Base-by-base conservation (phyloP, 2,329 filamentous ascomycete genomes). In the Dothideomycetidae sp. region DNA sequence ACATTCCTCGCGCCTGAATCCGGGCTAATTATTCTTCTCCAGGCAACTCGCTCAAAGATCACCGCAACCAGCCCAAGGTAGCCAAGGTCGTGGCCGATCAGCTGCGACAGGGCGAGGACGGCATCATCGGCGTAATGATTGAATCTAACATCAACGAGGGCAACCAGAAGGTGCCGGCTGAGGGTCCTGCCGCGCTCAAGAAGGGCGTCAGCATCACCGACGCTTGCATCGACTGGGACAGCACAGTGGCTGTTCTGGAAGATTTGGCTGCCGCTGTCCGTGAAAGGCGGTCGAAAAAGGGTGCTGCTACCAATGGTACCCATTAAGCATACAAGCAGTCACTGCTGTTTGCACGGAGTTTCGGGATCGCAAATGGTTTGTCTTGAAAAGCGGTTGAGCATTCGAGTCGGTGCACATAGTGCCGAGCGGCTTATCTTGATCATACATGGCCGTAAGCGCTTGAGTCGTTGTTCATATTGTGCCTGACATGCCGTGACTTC, bases 31-130 rank as follows among this genome's bases (percentile, higher is more conserved):
- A 57, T 33, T n/a, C 10, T 3, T 15, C 10, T 18, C 1, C 41
- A 85, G 81, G 90, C 40, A 98, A 98, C 68, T 96, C 88, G 13
- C 83, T 81, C 61, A 98, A 98, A 68, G 77, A 96, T 67, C 88
- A 96, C 68, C 78, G 81, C 53, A 98, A 98, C 64, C 88, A 98
- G 66, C 90, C 90, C 52, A 80, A 88, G 63, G 88, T 96, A 31
- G 85, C 88, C 46, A 73, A 80, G 57, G 70, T 69, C 36, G 67
- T 98, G 43, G 79, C 72, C 19, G 82, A 93, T 38, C 88, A 98
- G 66, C 70, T 98, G 46, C 76, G 80, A 36, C 77, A 80, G 46
- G 88, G 88, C 42, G 83, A 98, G 66, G 78, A 74, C 42, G 78
- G 75, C 46, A 93, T 98, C 51, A 73, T 96, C 47, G 90, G 86